Conservation (phyloP, 2,329 filamentous ascomycete genomes). For the Fusarium decemcellulare region DNA sequence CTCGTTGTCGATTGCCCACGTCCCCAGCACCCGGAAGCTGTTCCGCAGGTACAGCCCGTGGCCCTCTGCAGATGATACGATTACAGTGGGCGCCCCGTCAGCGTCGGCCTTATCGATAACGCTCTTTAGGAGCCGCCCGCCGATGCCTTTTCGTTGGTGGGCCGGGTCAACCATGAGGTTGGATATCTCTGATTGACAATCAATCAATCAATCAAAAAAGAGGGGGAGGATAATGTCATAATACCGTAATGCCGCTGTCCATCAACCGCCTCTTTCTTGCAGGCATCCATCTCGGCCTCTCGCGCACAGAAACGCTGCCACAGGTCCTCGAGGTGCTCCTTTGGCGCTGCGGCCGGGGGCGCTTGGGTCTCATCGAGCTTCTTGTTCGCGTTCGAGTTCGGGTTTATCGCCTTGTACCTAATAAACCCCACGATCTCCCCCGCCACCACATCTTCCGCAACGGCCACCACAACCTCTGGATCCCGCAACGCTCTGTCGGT, state of each 20-base stretch:
- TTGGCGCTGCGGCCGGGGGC: conserved; percentile 12
- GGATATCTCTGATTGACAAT: conserved; percentile 28
- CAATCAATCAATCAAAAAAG: neutral
- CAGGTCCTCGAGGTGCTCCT: conserved; percentile 38
- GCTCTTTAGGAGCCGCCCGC: conserved; percentile 23
- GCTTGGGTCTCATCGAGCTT: neutral
- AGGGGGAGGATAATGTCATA: neutral
- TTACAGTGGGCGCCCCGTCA: conserved; percentile 13
- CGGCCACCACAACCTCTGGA: conserved; percentile 35
- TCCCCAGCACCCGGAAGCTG: conserved; percentile 34
- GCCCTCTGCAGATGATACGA: conserved; percentile 38
- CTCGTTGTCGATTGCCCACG: conserved; percentile 38
- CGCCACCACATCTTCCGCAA: conserved; percentile 33
- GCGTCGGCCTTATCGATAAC: conserved; percentile 37
- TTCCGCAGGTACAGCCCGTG: conserved; percentile 31
- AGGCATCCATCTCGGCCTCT: conserved; percentile 34
- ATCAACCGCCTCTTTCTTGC: conserved; percentile 30
- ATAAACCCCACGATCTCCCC: conserved; percentile 35
- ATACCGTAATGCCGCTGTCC: conserved; percentile 37
- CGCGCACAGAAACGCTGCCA: conserved; percentile 38
- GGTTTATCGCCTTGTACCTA: conserved; percentile 26
- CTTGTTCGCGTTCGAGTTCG: neutral
- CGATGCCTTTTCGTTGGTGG: conserved; percentile 42
- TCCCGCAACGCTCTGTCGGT: conserved; percentile 33
- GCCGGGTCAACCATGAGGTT: conserved; percentile 44